Evolutionary conservation across 345 rosid genomes (phyloP).

Genomic region (Eucalyptus cloeziana): DNA sequence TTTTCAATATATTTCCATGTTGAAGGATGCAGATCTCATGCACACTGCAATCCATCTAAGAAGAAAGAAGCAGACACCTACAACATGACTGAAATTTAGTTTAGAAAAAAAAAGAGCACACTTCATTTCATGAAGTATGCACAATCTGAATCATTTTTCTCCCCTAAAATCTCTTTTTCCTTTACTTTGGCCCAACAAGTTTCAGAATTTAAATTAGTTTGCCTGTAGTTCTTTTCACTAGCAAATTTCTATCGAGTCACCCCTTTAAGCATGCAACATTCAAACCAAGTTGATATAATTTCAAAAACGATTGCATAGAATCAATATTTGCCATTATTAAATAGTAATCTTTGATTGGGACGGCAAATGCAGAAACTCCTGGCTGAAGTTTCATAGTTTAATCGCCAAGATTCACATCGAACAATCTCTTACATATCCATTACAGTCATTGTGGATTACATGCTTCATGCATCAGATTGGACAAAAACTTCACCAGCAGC

Average conservation of each 20-base stretch:
- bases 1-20: not conserved
- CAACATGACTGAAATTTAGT: not conserved
- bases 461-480: not conserved
- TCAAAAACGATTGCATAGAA: not conserved
- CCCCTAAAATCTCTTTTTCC: not conserved
- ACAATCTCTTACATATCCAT: not conserved
- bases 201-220: not conserved
- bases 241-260: not conserved
- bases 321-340: not conserved
- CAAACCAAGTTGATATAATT: not conserved
- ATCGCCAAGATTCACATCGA: not conserved
- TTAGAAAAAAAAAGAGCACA: not conserved
- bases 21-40: not conserved
- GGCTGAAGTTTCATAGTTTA: not conserved
- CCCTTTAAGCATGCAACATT: not conserved
- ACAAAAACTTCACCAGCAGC: not conserved
- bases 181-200: not conserved
- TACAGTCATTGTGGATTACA: not conserved
- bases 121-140: not conserved
- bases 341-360: not conserved
- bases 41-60: not conserved
- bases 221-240: not conserved
- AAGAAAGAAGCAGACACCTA: not conserved
- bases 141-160: not conserved
- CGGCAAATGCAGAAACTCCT: not conserved